Conservation (phyloP, 2,329 filamentous ascomycete genomes). For the Stromatinia cepivora region DNA sequence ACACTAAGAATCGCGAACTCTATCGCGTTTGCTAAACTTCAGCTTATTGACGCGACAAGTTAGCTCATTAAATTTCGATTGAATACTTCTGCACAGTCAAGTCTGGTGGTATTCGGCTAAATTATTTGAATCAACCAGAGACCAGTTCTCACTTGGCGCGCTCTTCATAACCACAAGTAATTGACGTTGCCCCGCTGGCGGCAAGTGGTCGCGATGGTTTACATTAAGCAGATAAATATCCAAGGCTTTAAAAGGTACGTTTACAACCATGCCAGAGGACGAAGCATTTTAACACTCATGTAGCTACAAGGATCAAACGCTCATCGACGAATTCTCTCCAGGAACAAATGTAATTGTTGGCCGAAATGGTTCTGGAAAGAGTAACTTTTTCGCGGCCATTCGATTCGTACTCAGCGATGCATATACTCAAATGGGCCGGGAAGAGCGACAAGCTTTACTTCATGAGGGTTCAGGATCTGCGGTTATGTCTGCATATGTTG, state of each 20-base stretch:
- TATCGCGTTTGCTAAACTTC: constrained; percentile 20
- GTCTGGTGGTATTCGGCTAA: not conserved
- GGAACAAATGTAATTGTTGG: constrained; percentile 98
- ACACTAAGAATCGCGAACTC: constrained; percentile 23
- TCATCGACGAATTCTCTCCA: constrained; percentile 96
- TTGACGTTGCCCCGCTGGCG: constrained; percentile 27
- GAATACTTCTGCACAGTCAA: not conserved
- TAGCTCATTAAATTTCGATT: constrained; percentile 1
- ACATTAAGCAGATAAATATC: constrained; percentile 99
- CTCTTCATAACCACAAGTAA: constrained; percentile 14
- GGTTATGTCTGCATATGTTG: constrained; percentile 99
- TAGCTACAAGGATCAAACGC: constrained; percentile 99
- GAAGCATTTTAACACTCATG: constrained; percentile 27
- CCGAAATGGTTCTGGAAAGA: constrained; percentile 98
- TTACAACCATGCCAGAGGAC: not conserved
- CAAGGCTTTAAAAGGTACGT: constrained; percentile 97
- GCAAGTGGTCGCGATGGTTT: constrained; percentile 59
- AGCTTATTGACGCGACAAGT: constrained; percentile 20
- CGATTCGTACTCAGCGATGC: constrained; percentile 97
- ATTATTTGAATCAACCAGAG: not conserved
- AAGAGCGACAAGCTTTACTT: constrained; percentile 93
- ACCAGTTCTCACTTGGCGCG: constrained; percentile 5
- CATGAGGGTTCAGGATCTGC: constrained; percentile 97
- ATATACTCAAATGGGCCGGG: constrained; percentile 92
- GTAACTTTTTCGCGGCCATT: constrained; percentile 99